phyloP scores from a whole-genome alignment of 192 early-diverging fungal species.

The Coemansia sp. region DNA sequence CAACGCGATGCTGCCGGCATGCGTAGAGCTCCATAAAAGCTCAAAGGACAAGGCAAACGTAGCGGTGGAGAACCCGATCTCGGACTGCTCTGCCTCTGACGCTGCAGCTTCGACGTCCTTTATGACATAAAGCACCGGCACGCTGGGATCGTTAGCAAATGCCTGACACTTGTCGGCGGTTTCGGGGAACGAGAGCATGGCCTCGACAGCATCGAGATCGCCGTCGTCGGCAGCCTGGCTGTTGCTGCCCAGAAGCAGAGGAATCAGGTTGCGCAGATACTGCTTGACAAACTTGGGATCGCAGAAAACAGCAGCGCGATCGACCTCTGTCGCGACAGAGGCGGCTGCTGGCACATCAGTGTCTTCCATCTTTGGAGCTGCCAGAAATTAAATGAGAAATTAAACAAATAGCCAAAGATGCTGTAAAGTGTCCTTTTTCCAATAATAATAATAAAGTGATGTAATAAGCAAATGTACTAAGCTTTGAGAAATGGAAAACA shows the following conservation, averaged over 20 bases:
- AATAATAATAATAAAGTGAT: too few relatives aligned
- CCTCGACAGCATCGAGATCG: conserved; percentile 57
- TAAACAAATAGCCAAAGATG: neutral
- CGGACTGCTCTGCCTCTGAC: neutral
- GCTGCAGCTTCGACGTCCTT: conserved; percentile 64
- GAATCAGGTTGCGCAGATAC: conserved; percentile 71
- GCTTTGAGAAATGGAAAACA: too few relatives aligned
- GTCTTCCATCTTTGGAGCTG: conserved; percentile 34
- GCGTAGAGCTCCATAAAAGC: conserved; percentile 69
- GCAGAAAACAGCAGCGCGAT: conserved; percentile 38
- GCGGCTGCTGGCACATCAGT: conserved; percentile 12
- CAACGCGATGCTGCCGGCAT: conserved; percentile 73
- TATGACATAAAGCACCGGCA: conserved; percentile 73
- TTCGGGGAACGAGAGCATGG: conserved; percentile 66
- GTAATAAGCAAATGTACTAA: too few relatives aligned
- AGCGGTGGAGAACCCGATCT: conserved; percentile 12
- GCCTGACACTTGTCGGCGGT: conserved; percentile 68
- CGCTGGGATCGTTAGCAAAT: conserved; percentile 74
- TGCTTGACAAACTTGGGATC: conserved; percentile 65
- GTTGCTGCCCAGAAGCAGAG: conserved; percentile 63
- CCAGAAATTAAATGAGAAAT: neutral
- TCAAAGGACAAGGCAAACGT: conserved; percentile 70
- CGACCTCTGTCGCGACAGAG: conserved; percentile 13
- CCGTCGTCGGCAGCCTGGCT: conserved; percentile 37
- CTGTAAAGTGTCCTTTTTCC: neutral